A percentile compares a stretch with the other conserved stretches of the same genome.
Evolutionary conservation across 2,329 filamentous ascomycete genomes (phyloP).

Genomic region (Alternaria solani): DNA sequence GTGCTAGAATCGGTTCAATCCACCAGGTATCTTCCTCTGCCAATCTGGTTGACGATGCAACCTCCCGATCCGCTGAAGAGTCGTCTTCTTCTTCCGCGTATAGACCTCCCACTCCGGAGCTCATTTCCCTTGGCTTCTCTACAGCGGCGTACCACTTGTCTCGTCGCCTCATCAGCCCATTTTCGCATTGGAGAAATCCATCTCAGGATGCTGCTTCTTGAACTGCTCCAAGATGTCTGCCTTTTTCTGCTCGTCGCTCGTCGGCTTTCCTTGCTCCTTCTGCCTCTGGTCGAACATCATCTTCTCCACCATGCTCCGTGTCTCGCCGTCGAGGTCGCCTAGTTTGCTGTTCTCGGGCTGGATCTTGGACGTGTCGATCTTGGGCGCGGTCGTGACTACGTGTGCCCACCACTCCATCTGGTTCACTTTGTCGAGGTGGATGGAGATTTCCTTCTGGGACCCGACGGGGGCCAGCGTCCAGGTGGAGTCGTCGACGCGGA

Average conservation of each 20-base stretch:
- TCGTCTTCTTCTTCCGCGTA: not conserved
- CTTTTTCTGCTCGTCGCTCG: slow-evolving; percentile 96
- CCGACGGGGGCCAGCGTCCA: slow-evolving; percentile 84
- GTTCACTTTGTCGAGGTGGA: slow-evolving; percentile 94
- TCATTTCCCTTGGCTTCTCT: not conserved
- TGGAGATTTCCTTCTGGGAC: slow-evolving; percentile 74
- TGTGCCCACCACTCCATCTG: slow-evolving; percentile 99
- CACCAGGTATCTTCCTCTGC: not conserved
- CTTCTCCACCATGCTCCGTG: slow-evolving; percentile 97
- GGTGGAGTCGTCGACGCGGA: slow-evolving; percentile 86
- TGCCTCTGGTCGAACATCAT: slow-evolving; percentile 99
- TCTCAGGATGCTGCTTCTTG: slow-evolving; percentile 78
- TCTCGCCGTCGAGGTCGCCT: slow-evolving; percentile 92
- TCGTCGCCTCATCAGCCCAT: slow-evolving; percentile 53
- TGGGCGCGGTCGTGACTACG: slow-evolving; percentile 84
- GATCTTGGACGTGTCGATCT: slow-evolving; percentile 96
- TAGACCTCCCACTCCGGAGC: not conserved
- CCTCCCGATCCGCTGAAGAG: not conserved
- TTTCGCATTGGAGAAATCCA: slow-evolving; percentile 73
- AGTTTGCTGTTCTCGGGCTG: slow-evolving; percentile 91
- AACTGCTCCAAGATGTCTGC: slow-evolving; percentile 89
- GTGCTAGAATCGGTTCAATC: not conserved
- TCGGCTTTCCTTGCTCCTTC: slow-evolving; percentile 89
- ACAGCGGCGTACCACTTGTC: not conserved
- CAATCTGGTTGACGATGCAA: not conserved